Base-by-base conservation (phyloP, 176 grass and related monocot genomes). In the Calamus simplicifolius region DNA sequence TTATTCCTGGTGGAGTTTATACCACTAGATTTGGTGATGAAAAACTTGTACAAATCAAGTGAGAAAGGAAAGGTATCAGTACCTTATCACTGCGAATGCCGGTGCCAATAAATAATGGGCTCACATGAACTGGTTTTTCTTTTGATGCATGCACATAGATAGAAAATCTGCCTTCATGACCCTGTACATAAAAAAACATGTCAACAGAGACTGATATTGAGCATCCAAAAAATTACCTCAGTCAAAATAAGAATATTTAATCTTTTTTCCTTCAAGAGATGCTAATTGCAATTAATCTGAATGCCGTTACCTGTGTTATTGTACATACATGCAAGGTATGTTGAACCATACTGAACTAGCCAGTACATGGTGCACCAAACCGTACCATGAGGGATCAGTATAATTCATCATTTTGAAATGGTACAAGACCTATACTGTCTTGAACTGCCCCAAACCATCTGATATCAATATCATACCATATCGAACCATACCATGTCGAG, bases 81-180 rank as follows among this genome's bases (percentile, higher is more conserved):
- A 98, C 94, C 87, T 93, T 93, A 83, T 98, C 81, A 83, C 94
- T 98, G 52, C 73, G 79, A 69, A 98, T 83, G 53, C 89, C 86
- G 38, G 35, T 77, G 67, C 76, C 88, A 71, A 63, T 29, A 21
- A 98, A 98, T 85, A 93, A 68, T 25, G 84, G 62, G 65, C 86
- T 91, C 49, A 66, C 54, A 76, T 98, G 94, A 69, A 71, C 74
- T 4, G 84, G 35, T 56, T 61, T 88, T 53, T 92, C 81, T 70
- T 79, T 79, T 81, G 94, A 98, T 58, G 94, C 88, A 79, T 98
- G 94, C 28, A 93, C 73, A 18, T 98, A 98, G 67, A 98, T 76
- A 61, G 88, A 89, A 70, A 85, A 98, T 79, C 88, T 78, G 70
- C 64, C 94, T 89, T 98, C 94, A 81, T 98, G 88, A 1, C 94